phyloP scores from a whole-genome alignment of 345 rosid species.

The Conringia planisiliqua region DNA sequence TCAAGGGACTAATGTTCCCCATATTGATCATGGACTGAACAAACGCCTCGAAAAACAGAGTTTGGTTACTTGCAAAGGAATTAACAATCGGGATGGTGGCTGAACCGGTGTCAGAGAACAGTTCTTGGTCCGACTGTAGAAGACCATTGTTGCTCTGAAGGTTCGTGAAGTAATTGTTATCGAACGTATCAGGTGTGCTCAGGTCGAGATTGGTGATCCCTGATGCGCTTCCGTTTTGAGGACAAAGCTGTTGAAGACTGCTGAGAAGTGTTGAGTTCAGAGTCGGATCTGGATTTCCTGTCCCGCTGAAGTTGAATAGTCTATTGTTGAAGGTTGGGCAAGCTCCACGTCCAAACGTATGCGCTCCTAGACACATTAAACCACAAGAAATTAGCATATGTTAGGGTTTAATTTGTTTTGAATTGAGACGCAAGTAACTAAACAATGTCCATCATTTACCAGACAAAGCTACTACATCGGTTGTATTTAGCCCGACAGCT shows the following conservation, averaged over 20 bases:
- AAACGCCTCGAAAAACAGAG: constrained; percentile 54
- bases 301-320: constrained; percentile 44
- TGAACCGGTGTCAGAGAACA: constrained; percentile 50
- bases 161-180: constrained; percentile 49
- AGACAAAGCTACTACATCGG: constrained; percentile 29
- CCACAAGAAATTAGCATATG: background rate
- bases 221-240: constrained; percentile 40
- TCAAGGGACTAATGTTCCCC: constrained; percentile 54
- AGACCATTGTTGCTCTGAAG: constrained; percentile 44
- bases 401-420: background rate
- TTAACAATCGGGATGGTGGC: constrained; percentile 42
- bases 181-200: constrained; percentile 50
- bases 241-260: constrained; percentile 46
- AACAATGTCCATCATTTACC: constrained; percentile 10
- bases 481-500: constrained; percentile 31
- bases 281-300: constrained; percentile 48
- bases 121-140: constrained; percentile 56
- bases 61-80: constrained; percentile 39
- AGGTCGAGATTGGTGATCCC: constrained; percentile 43
- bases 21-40: constrained; percentile 54
- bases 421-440: background rate
- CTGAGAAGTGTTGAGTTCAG: constrained; percentile 42
- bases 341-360: constrained; percentile 60
- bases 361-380: constrained; percentile 44
- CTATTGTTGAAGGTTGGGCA: constrained; percentile 39